Percentiles rank a stretch among this genome's conserved stretches.
Evolutionary conservation across 2,329 filamentous ascomycete genomes (phyloP).

Genomic region (Colletotrichum chlorophyti): DNA sequence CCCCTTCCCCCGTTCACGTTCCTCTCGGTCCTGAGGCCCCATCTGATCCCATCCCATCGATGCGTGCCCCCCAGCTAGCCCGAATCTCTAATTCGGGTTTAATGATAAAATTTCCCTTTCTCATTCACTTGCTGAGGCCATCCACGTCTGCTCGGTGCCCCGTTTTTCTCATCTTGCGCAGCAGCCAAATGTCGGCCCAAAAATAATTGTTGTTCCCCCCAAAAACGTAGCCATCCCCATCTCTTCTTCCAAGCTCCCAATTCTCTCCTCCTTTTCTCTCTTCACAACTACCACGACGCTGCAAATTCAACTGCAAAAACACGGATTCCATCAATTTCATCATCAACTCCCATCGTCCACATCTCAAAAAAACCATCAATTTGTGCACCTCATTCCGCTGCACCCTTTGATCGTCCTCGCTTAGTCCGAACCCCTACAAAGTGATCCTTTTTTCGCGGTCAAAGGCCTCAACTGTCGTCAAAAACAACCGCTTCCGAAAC

Average conservation of each 20-base stretch:
- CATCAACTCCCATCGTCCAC: constrained; percentile 34
- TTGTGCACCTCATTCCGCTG: constrained; percentile 39
- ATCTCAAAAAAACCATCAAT: constrained; percentile 45
- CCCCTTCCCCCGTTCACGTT: constrained; percentile 30
- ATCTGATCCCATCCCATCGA: constrained; percentile 30
- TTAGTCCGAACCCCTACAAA: constrained; percentile 32
- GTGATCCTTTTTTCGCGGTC: constrained; percentile 31
- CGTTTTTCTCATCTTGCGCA: constrained; percentile 53
- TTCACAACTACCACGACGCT: constrained; percentile 40
- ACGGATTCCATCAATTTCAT: constrained; percentile 47
- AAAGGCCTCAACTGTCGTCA: constrained; percentile 25
- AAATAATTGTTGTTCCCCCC: constrained; percentile 51
- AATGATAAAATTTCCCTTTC: constrained; percentile 47
- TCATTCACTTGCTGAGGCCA: constrained; percentile 31
- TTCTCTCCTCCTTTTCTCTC: constrained; percentile 35
- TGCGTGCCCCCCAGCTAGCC: constrained; percentile 27
- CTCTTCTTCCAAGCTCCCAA: constrained; percentile 39
- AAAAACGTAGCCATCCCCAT: constrained; percentile 61
- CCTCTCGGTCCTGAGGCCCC: constrained; percentile 29
- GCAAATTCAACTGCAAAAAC: constrained; percentile 42
- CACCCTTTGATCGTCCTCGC: constrained; percentile 36
- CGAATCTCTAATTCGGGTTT: constrained; percentile 30
- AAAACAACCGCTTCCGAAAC: constrained; percentile 10
- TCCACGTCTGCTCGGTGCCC: constrained; percentile 43
- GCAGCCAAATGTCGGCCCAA: constrained; percentile 41